Evolutionary conservation across 2,329 filamentous ascomycete species (phyloP), one percentile per base, ranked within the genome.

Genomic region (Chlorencoelia australis): DNA sequence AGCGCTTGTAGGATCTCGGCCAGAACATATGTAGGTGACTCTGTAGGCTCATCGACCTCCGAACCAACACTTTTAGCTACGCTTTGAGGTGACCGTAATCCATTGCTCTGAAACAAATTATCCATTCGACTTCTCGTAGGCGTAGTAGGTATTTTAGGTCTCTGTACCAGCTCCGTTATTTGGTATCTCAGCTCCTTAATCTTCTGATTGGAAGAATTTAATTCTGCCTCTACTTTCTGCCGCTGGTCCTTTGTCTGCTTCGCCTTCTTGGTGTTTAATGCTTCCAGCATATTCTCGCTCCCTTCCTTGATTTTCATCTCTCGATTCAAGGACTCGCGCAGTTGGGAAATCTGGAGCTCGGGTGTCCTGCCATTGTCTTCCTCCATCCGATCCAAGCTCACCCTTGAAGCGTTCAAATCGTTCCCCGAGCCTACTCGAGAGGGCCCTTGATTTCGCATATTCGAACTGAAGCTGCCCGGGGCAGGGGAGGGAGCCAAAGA

Each of bases 271-370:
- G 79, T 74, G 58, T 95, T 86, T 47, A 98, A 65, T 9, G 91
- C 91, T 64, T 98, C 91, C 25, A 98, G 69, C 74, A 98, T 79
- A 58, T 98, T 98, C 66, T 98, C 91, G 40, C 89, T 95, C 14
- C 91, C 91, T 52, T 89, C 83, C 61, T 94, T 95, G 57, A 98
- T 96, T 68, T 96, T 96, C 64, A 88, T 79, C 64, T 98, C 93
- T 53, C 93, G 89, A 49, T 87, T 89, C 46, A 98, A 80, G 54
- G 81, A 75, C 51, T 95, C 88, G 53, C 82, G 79, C 44, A 95
- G 71, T 34, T 75, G 68, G 15, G 78, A 73, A 51, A 94, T 76
- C 26, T 77, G 73, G 59, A 86, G 78, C 57, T 94, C 86, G 10
- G 77, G 70, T 7, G 69, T 70, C 44, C 49, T 65, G 48, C 52